phyloP scores from a whole-genome alignment of 164 flowering plant species.

The Houttuynia cordata region DNA sequence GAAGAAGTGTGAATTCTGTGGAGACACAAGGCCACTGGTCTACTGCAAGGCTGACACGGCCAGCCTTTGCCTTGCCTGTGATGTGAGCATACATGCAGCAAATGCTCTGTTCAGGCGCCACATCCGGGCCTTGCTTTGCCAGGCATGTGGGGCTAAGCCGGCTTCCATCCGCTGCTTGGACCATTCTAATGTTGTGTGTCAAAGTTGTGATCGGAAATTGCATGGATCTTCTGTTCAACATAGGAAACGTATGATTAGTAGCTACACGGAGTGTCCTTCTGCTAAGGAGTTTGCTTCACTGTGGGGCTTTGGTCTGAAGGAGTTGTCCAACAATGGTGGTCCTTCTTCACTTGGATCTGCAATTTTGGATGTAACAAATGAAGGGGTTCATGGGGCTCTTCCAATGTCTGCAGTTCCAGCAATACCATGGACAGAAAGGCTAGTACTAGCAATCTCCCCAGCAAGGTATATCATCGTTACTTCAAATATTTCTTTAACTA shows the following conservation, averaged over 20 bases:
- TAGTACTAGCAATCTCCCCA: not conserved
- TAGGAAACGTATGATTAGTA: slow-evolving; percentile 23
- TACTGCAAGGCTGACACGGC: slow-evolving; percentile 72
- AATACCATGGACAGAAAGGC: not conserved
- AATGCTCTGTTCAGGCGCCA: slow-evolving; percentile 56
- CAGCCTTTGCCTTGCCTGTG: slow-evolving; percentile 60
- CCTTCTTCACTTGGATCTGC: slow-evolving; percentile 11
- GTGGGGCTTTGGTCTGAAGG: slow-evolving; percentile 45
- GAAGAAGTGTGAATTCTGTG: slow-evolving; percentile 63
- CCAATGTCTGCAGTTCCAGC: too few species aligned
- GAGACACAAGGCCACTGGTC: slow-evolving; percentile 34
- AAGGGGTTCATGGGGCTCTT: slow-evolving; percentile 2
- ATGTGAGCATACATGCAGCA: slow-evolving; percentile 65
- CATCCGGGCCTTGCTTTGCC: slow-evolving; percentile 47
- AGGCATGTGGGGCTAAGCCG: slow-evolving; percentile 32
- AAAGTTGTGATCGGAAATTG: slow-evolving; percentile 34
- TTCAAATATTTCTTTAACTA: too few species aligned
- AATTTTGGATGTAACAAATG: slow-evolving; percentile 5
- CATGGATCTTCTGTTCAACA: slow-evolving; percentile 31
- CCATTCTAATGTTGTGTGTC: slow-evolving; percentile 48
- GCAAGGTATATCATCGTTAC: not conserved
- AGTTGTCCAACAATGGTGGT: slow-evolving; percentile 5
- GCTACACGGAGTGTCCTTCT: slow-evolving; percentile 61
- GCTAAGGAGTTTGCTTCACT: slow-evolving; percentile 54
- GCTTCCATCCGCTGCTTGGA: slow-evolving; percentile 40